Evolutionary conservation across 352 stramenopile species (phyloP).

Genomic region (Thraustochytrium sp.): DNA sequence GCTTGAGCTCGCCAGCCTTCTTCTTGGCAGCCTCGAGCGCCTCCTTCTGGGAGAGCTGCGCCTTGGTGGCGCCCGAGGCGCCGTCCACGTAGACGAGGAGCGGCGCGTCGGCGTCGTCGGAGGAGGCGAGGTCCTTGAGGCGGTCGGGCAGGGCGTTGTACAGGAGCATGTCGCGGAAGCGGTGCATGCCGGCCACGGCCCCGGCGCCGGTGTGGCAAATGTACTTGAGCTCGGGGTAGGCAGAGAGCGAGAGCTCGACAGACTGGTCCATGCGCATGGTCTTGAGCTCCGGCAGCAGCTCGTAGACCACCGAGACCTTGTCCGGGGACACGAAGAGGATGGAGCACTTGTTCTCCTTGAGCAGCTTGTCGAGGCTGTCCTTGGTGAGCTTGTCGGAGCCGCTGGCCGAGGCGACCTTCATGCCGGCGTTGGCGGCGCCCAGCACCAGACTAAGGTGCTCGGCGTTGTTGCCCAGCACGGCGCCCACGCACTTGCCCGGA

Average conservation of each 20-base stretch:
- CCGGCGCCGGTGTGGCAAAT: constrained; percentile 23
- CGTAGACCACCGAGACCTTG: constrained; percentile 10
- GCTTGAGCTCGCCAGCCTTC: constrained; percentile 1
- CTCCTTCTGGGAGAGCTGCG: constrained; percentile 27
- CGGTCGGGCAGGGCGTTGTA: constrained; percentile 15
- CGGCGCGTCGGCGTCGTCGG: constrained; percentile 11
- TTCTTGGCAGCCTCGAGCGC: neutral
- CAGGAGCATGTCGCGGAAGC: constrained; percentile 39
- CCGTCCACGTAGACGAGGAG: neutral
- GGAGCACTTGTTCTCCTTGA: constrained; percentile 4
- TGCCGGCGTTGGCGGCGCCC: neutral
- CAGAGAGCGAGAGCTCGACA: neutral
- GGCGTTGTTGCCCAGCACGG: constrained; percentile 27
- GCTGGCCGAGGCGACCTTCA: constrained; percentile 1
- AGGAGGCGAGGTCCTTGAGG: neutral
- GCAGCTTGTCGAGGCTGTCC: neutral
- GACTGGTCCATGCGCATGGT: neutral
- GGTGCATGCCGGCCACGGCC: neutral
- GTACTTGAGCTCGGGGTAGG: constrained; percentile 41
- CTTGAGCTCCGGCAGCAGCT: constrained; percentile 36
- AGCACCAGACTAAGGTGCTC: constrained; percentile 31
- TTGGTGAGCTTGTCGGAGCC: constrained; percentile 34
- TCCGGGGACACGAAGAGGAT: neutral
- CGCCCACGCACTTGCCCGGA: neutral
- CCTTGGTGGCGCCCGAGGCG: neutral